Base-by-base conservation (phyloP, 2,329 filamentous ascomycete species). In the Calonectria naviculata region DNA sequence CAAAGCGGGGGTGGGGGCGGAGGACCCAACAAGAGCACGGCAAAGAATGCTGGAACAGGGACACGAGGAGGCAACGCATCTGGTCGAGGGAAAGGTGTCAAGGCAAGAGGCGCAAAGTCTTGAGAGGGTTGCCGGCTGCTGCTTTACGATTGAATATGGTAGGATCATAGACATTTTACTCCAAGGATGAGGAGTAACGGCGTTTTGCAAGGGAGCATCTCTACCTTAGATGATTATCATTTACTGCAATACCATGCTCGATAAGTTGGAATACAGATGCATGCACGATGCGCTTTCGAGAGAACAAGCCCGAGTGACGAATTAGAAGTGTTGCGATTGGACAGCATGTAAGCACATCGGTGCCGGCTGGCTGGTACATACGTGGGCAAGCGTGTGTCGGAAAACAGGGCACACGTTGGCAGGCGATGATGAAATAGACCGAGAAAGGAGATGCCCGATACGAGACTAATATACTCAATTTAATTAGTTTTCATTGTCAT, bases 51-150 rank as follows among this genome's bases (percentile, higher is more conserved):
- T 49, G 74, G 72, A 56, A 66, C 68, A 66, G 68, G 70, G 29
- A 70, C 75, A 46, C 73, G 75, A 64, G 74, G 74, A 41, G 68
- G 73, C 24, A 67, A 49, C 21, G 3, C 54, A 28, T 41, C 68
- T 64, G 71, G 71, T 15, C 71, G 76, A 69, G 78, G 75, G 36
- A 77, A 68, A 72, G 74, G 76, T 49, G 68, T 62, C 17, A 78
- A 71, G 69, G 72, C 71, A 60, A 73, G 77, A 71, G 77, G 77
- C 36, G 72, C 70, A 24, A 74, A 76, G 49, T 12, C 73, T 15
- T 63, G 52, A 54, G 52, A 69, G 44, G 65, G 24, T 41, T 26
- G 12, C 56, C 70, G 54, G 28, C 58, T 54, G 36, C 65, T 60
- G 58, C 42, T 41, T 73, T 68, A 67, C 44, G 36, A 29, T 72